Evolutionary conservation across 805 yeast genomes (phyloP), one percentile per base, ranked within the genome.

Genomic region (Helenozyma baotianmanensis): DNA sequence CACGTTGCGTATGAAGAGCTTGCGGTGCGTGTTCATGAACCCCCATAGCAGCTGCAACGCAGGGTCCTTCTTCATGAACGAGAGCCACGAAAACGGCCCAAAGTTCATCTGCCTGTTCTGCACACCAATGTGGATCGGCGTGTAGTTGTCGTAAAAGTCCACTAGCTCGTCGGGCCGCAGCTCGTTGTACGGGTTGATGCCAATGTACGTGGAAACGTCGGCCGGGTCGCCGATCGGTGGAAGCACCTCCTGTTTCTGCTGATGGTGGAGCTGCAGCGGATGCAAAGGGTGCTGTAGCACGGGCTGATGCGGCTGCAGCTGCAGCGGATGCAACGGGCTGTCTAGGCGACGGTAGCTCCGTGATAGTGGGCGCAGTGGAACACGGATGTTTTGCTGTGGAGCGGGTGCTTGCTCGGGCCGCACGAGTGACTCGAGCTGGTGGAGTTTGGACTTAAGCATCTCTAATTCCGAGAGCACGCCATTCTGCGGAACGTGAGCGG

Each of bases 51-150:
- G 17, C 7, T 13, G 21, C 25, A 52, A 30, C 1, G 43, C 54
- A 3, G 56, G 58, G 51, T 78, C 83, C 40, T 64, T 73, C 34
- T 64, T 62, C 33, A 76, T 51, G 16, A 71, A 36, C 0, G 80
- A 53, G 4, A 69, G 42, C 69, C 77, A 70, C 1, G 78, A 52
- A 22, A 74, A 60, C 0, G 81, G 76, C 1, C 81, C 82, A 50
- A 64, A 69, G 43, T 68, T 66, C 38, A 63, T 61, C 21, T 68
- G 52, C 26, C 74, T 52, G 10, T 48, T 33, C 3, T 66, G 55
- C 30, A 60, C 65, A 17, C 60, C 60, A 12, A 62, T 39, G 32
- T 64, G 53, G 34, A 73, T 58, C 0, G 81, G 70, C 3, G 64
- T 41, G 41, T 61, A 62, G 2, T 71, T 72, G 1, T 53, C 54